Evolutionary conservation across 495 filamentous ascomycete genomes (phyloP).

Genomic region (Aspergillus funiculosus): DNA sequence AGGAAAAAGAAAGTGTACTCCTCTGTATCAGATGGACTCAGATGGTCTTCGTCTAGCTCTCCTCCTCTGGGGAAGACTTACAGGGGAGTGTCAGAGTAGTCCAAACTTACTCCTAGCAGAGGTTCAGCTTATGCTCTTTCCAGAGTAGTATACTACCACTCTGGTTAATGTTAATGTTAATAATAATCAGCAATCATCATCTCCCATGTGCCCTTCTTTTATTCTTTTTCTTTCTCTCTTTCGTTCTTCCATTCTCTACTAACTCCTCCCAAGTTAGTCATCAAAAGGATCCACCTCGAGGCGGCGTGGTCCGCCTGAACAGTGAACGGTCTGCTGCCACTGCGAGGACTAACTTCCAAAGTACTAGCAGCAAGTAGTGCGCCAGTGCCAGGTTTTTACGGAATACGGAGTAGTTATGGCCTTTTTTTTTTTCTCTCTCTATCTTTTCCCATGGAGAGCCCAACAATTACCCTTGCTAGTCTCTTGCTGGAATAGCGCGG

Average conservation of each 20-base stretch:
- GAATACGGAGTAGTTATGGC: no score
- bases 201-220: slow-evolving; percentile 1
- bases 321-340: slow-evolving; percentile 28
- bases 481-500: slow-evolving; percentile 11
- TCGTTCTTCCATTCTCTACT: no score
- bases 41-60: slow-evolving; percentile 6
- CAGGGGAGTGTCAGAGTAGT: neutral
- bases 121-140: no score
- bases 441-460: slow-evolving; percentile 2
- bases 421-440: slow-evolving; percentile 7
- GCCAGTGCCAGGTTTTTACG: no score
- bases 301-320: slow-evolving; percentile 33
- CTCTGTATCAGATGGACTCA: neutral
- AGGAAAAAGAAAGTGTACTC: neutral
- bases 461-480: slow-evolving; percentile 12
- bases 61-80: slow-evolving; percentile 7
- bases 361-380: no score
- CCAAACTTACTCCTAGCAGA: neutral
- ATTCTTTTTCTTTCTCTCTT: slow-evolving; percentile 13
- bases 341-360: no score
- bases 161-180: slow-evolving; percentile 3
- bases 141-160: no score
- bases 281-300: slow-evolving; percentile 25
- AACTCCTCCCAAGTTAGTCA: no score
- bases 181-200: slow-evolving; percentile 6